phyloP scores from a whole-genome alignment of 306 rosid genomes.

The barrel medic (Medicago truncatula) region DNA sequence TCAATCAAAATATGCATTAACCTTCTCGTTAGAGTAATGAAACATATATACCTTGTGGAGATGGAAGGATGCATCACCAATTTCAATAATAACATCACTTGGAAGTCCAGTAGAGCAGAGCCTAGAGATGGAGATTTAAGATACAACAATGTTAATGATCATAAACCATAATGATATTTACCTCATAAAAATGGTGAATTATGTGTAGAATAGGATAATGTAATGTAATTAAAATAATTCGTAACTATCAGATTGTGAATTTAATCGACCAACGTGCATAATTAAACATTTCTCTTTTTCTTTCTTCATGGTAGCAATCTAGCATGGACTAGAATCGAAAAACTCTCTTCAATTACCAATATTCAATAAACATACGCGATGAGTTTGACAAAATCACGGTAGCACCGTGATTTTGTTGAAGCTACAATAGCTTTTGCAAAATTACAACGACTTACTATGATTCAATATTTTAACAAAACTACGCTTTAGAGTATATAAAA shows the following conservation, averaged over 20 bases:
- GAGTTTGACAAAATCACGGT: too few relatives aligned
- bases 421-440: too few relatives aligned
- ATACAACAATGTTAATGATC: conserved; percentile 28
- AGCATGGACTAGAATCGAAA: too few relatives aligned
- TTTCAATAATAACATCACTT: conserved; percentile 79
- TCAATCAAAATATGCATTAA: not conserved
- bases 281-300: too few relatives aligned
- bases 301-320: too few relatives aligned
- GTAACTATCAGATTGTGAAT: too few relatives aligned
- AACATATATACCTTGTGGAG: conserved; percentile 79
- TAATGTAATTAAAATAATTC: too few relatives aligned
- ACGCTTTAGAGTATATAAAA: not conserved
- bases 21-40: conserved; percentile 20
- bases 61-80: conserved; percentile 75
- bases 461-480: not conserved
- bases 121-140: conserved; percentile 55
- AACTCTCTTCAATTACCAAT: too few relatives aligned
- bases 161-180: conserved; percentile 7
- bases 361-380: too few relatives aligned
- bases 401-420: not conserved
- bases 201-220: not conserved
- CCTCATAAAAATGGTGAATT: conserved; percentile 4
- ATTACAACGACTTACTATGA: not conserved
- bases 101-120: conserved; percentile 85
- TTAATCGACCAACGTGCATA: too few relatives aligned